Conservation (phyloP, 106 monocot species). For the Posidonia australis region DNA sequence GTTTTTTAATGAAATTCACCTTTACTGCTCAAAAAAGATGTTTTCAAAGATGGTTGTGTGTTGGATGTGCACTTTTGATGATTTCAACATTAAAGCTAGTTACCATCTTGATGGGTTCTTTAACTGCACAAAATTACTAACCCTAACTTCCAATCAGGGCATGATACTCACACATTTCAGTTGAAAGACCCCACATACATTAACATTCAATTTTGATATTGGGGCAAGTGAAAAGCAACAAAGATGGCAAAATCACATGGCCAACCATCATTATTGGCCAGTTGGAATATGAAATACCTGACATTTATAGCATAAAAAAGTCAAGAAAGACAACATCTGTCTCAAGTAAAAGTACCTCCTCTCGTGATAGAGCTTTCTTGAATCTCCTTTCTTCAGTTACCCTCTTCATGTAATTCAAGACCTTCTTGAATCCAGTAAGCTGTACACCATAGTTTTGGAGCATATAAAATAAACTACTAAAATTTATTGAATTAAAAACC, state of each 20-base stretch:
- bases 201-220: too few species aligned
- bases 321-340: neutral
- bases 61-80: neutral
- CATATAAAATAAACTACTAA: neutral
- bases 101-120: too few species aligned
- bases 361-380: slow-evolving; percentile 77
- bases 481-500: neutral
- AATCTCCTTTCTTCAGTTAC: slow-evolving; percentile 69
- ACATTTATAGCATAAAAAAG: neutral
- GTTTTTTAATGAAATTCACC: too few species aligned
- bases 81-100: too few species aligned
- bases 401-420: slow-evolving; percentile 89
- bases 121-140: too few species aligned
- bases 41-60: neutral
- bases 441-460: slow-evolving; percentile 13
- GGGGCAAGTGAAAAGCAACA: too few species aligned
- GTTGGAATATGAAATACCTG: neutral
- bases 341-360: slow-evolving; percentile 53
- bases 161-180: too few species aligned
- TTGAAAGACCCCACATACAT: too few species aligned
- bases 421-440: slow-evolving; percentile 96
- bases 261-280: neutral
- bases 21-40: too few species aligned
- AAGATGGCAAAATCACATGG: neutral
- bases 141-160: too few species aligned